Base-by-base conservation (phyloP, 2,329 filamentous ascomycete species). In the Myriosclerotinia duriaeana region DNA sequence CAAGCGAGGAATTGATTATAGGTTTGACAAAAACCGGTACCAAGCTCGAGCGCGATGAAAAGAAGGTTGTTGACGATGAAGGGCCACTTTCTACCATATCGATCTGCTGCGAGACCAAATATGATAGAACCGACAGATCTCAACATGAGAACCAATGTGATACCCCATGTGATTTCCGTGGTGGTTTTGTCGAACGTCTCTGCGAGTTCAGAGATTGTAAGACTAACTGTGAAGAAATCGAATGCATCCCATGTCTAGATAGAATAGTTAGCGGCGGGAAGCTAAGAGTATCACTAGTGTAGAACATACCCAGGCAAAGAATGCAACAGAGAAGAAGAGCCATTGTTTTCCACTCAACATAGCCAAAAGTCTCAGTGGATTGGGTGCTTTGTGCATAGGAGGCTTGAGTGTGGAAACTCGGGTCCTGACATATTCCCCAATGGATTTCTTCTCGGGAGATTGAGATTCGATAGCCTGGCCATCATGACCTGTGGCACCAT, bases 11-110 rank as follows among this genome's bases (percentile, higher is more conserved):
- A 94, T 71, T 76, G 72, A 11, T 68, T 71, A 75, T 92, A 95
- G 0, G 88, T 93, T 0, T 76, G 73, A 74, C 86, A 85, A 78
- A 92, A 95, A 72, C 92, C 92, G 22, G 92, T 95, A 34, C 87
- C 90, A 17, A 74, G 81, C 76, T 93, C 89, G 12, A 93, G 81
- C 7, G 87, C 76, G 48, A 91, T 88, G 67, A 93, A 87, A 26
- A 93, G 80, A 30, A 91, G 68, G 77, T 92, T 90, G 78, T 93
- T 93, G 67, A 89, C 74, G 17, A 93, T 83, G 79, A 93, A 92
- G 1, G 89, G 89, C 88, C 89, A 91, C 74, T 93, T 94, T 65
- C 91, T 85, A 8, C 92, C 92, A 76, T 87, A 95, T 71, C 87
- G 87, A 78, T 96, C 92, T 70, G 90, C 89, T 1, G 89, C 87